Evolutionary conservation across 176 grass and related monocot genomes (phyloP).

Genomic region (Otatea glauca): DNA sequence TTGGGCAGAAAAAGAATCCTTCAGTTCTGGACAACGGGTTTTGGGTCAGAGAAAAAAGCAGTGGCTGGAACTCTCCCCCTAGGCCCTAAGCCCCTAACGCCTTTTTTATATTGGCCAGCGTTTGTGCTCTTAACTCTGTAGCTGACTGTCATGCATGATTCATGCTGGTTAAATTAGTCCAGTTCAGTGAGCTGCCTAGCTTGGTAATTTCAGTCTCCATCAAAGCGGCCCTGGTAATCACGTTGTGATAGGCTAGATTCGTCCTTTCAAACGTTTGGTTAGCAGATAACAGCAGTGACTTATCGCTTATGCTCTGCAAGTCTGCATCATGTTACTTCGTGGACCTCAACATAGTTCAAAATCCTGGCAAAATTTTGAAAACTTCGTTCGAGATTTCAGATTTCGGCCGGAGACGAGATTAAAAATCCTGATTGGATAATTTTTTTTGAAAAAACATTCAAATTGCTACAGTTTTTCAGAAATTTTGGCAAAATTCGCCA

Average conservation of each 20-base stretch:
- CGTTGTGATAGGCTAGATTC: too few species aligned
- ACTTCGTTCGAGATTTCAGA: too few species aligned
- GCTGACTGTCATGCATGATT: neutral
- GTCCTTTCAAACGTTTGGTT: too few species aligned
- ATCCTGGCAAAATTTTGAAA: too few species aligned
- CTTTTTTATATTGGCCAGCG: constrained; percentile 22
- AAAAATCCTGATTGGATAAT: too few species aligned
- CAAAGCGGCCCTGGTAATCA: neutral
- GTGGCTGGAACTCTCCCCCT: constrained; percentile 14
- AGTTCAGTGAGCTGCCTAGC: neutral
- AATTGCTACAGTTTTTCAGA: too few species aligned
- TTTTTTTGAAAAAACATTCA: too few species aligned
- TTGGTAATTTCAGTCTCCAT: neutral
- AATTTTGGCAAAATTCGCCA: too few species aligned
- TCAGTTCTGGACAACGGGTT: neutral
- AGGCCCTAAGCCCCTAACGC: neutral
- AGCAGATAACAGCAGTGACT: neutral
- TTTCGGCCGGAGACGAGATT: too few species aligned
- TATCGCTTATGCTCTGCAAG: neutral
- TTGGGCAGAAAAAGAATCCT: too few species aligned
- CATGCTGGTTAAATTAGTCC: neutral
- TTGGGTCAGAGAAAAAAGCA: neutral
- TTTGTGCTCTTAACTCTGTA: constrained; percentile 1
- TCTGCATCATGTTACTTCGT: neutral
- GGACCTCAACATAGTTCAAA: too few species aligned